Evolutionary conservation across 768 basidiomycete genomes (phyloP), one percentile per base, ranked within the genome.

Genomic region (Psilocybe azurescens): DNA sequence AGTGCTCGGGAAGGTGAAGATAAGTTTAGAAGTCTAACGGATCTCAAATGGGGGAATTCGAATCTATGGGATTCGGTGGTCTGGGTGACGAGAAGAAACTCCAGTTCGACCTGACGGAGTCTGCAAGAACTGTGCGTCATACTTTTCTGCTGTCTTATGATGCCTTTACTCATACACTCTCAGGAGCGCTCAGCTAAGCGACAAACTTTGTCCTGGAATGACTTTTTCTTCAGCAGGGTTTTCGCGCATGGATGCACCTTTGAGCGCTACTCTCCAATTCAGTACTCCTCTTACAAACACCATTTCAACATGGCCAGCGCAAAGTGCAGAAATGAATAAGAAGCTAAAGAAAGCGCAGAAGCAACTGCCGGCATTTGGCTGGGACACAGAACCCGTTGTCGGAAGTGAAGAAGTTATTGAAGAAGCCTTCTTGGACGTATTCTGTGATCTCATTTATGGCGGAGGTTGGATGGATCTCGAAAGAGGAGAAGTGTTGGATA

Each of bases 31-130:
- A 93, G 86, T 62, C 71, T 96, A 65, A 91, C 94, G 0, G 93
- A 97, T 60, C 77, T 95, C 64, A 91, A 89, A 69, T 97, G 95
- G 95, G 94, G 6, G 89, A 92, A 71, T 98, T 97, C 69, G 94
- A 96, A 79, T 77, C 83, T 41, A 82, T 87, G 75, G 95, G 95
- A 0, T 97, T 98, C 64, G 85, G 86, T 6, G 79, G 78, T 14
- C 70, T 81, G 32, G 83, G 77, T 7, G 79, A 81, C 53, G 81
- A 86, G 65, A 91, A 88, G 75, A 92, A 92, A 75, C 81, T 99
- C 33, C 87, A 94, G 70, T 99, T 99, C 74, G 96, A 99, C 73
- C 74, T 98, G 64, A 96, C 89, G 0, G 97, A 99, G 77, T 83
- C 88, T 59, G 95, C 95, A 28, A 82, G 93, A 63, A 83, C 80